Percentiles rank a stretch among this genome's conserved stretches.
phyloP scores from a whole-genome alignment of 1,139 yeast species.

The Blastobotrys niveus region DNA sequence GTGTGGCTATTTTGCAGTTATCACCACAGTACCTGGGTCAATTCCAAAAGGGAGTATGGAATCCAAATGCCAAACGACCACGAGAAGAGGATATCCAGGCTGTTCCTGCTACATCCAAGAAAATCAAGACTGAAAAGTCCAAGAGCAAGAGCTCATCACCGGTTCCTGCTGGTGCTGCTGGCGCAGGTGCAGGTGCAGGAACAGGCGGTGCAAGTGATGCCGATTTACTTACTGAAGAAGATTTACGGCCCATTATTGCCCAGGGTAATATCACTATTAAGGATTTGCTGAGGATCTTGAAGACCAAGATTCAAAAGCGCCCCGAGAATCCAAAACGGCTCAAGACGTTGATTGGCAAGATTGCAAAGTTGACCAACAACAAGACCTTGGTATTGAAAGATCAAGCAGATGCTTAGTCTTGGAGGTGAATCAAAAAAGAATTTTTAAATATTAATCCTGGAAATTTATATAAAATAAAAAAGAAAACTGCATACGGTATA shows the following conservation, averaged over 20 bases:
- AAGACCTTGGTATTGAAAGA: conserved; percentile 47
- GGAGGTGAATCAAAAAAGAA: too few species aligned
- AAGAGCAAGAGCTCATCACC: conserved; percentile 14
- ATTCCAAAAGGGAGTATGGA: conserved; percentile 83
- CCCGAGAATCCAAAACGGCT: conserved; percentile 65
- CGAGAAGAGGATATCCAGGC: conserved; percentile 31
- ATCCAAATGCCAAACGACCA: conserved; percentile 52
- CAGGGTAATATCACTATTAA: conserved; percentile 60
- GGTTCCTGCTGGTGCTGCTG: conserved; percentile 13
- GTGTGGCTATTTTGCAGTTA: conserved; percentile 63
- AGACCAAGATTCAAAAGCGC: conserved; percentile 59
- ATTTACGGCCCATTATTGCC: conserved; percentile 61
- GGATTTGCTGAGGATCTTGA: conserved; percentile 56
- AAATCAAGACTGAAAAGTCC: conserved; percentile 36
- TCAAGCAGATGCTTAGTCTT: too few species aligned
- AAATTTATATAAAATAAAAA: not conserved
- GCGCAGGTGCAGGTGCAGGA: conserved; percentile 8
- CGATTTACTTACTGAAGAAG: conserved; percentile 55
- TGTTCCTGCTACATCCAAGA: conserved; percentile 37
- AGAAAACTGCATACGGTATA: not conserved
- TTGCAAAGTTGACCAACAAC: conserved; percentile 61
- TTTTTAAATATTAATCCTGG: not conserved
- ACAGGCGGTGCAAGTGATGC: conserved; percentile 23
- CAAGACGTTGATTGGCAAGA: conserved; percentile 60
- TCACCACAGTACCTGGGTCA: conserved; percentile 53